phyloP scores from a whole-genome alignment of 352 stramenopile species.

The Phytophthora macrochlamydospora region DNA sequence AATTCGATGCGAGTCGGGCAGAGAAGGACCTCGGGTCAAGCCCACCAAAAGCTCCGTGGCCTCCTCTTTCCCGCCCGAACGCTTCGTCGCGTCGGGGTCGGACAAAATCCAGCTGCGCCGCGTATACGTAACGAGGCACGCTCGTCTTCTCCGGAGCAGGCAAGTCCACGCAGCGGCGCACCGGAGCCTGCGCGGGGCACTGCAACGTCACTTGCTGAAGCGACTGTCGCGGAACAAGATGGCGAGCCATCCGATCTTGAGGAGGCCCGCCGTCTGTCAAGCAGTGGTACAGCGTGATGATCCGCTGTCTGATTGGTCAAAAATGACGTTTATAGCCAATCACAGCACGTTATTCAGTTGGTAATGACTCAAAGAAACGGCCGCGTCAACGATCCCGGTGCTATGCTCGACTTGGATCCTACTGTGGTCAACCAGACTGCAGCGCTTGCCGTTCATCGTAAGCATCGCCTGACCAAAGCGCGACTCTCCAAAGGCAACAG shows the following conservation, averaged over 20 bases:
- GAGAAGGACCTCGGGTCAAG: background rate
- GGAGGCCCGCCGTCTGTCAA: slow-evolving; percentile 28
- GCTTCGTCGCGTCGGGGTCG: slow-evolving; percentile 8
- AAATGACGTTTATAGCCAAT: background rate
- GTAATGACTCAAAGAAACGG: background rate
- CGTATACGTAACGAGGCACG: slow-evolving; percentile 30
- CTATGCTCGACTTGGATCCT: background rate
- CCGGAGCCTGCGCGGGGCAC: slow-evolving; percentile 5
- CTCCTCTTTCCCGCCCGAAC: too few relatives aligned
- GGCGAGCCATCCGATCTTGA: slow-evolving; percentile 26
- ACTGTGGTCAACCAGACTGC: slow-evolving; percentile 2
- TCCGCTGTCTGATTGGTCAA: background rate
- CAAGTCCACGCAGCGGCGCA: slow-evolving; percentile 16
- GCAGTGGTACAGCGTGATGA: background rate
- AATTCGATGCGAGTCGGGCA: slow-evolving; percentile 20
- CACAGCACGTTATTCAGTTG: too few relatives aligned
- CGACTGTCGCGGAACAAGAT: slow-evolving; percentile 26
- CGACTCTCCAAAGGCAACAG: slow-evolving; percentile 3
- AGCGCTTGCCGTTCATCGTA: background rate
- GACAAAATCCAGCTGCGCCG: slow-evolving; percentile 27
- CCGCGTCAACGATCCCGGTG: background rate
- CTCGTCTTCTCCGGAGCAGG: slow-evolving; percentile 9
- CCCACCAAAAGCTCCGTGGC: slow-evolving; percentile 7
- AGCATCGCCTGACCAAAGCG: slow-evolving; percentile 10
- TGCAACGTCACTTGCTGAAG: slow-evolving; percentile 24